Percentiles rank a stretch among this genome's conserved stretches.
Conservation (phyloP, 2,329 filamentous ascomycete species). For the Neoarthrinium moseri region DNA sequence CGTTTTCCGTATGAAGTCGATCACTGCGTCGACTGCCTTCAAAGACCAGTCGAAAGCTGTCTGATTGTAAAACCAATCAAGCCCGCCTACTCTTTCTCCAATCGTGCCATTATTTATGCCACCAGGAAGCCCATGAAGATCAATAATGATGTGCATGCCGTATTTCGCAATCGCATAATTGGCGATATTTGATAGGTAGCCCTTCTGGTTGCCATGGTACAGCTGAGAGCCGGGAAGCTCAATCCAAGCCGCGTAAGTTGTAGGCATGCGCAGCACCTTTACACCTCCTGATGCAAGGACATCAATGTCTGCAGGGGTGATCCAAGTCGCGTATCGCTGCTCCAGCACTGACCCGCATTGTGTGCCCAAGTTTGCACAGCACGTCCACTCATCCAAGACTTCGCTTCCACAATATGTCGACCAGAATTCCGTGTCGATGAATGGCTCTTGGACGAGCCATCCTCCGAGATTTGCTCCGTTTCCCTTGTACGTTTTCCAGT, state of each 20-base stretch:
- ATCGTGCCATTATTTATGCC: constrained; percentile 26
- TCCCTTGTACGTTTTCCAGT: constrained; percentile 18
- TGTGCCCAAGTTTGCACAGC: constrained; percentile 27
- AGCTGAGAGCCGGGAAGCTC: constrained; percentile 29
- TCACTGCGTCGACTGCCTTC: constrained; percentile 26
- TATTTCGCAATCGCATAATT: constrained; percentile 32
- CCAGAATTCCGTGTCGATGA: constrained; percentile 27
- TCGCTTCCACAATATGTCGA: constrained; percentile 14
- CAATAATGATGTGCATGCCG: constrained; percentile 33
- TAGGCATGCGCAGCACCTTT: constrained; percentile 32
- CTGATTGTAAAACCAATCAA: constrained; percentile 32
- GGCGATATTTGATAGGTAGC: constrained; percentile 27
- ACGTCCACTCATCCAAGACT: constrained; percentile 32
- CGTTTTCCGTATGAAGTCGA: constrained; percentile 29
- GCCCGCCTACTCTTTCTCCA: constrained; percentile 29
- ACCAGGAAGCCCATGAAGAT: constrained; percentile 24
- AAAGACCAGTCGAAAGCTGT: constrained; percentile 31
- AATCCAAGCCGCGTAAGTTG: constrained; percentile 34
- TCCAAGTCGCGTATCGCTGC: constrained; percentile 25
- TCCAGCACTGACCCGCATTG: constrained; percentile 28
- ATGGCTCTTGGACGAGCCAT: constrained; percentile 30
- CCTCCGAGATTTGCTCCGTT: constrained; percentile 27
- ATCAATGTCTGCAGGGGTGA: constrained; percentile 30
- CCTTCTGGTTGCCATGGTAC: constrained; percentile 30
- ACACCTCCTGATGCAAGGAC: constrained; percentile 28